Evolutionary conservation across 345 rosid species (phyloP).

Genomic region (Theobroma cacao): DNA sequence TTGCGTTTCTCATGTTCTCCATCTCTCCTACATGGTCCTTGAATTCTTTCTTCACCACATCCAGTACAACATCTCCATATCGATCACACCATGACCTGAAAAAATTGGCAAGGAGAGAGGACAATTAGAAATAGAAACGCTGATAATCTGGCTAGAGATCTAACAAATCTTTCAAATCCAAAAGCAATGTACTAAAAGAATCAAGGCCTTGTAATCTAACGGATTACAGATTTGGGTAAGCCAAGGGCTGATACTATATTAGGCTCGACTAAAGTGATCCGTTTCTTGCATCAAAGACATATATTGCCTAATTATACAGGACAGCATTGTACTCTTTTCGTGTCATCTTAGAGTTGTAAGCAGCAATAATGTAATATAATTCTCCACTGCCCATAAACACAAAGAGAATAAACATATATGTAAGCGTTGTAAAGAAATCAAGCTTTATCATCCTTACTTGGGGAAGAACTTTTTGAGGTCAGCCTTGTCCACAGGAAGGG

Average conservation of each 20-base stretch:
- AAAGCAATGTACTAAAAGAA: too few relatives aligned
- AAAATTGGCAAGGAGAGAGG: not conserved
- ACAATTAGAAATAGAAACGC: not conserved
- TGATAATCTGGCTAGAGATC: not conserved
- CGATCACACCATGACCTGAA: conserved; percentile 68
- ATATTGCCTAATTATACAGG: too few relatives aligned
- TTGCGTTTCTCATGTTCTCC: conserved; percentile 49
- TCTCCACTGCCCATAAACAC: not conserved
- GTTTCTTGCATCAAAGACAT: too few relatives aligned
- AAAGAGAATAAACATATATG: not conserved
- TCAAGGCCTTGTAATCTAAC: too few relatives aligned
- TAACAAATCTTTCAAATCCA: too few relatives aligned
- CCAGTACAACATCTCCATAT: conserved; percentile 62
- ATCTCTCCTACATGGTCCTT: conserved; percentile 70
- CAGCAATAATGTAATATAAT: not conserved
- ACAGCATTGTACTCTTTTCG: too few relatives aligned
- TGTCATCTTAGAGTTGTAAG: not conserved
- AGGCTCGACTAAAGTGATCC: too few relatives aligned
- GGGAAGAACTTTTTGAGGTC: conserved; percentile 69
- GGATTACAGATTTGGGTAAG: too few relatives aligned
- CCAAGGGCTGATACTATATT: too few relatives aligned
- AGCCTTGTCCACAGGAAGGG: conserved; percentile 67
- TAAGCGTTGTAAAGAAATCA: not conserved
- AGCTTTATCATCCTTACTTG: conserved; percentile 41
- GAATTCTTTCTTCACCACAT: conserved; percentile 76